Conservation (phyloP, 2,329 filamentous ascomycete species). For the Aspergillus pseudotamarii region DNA sequence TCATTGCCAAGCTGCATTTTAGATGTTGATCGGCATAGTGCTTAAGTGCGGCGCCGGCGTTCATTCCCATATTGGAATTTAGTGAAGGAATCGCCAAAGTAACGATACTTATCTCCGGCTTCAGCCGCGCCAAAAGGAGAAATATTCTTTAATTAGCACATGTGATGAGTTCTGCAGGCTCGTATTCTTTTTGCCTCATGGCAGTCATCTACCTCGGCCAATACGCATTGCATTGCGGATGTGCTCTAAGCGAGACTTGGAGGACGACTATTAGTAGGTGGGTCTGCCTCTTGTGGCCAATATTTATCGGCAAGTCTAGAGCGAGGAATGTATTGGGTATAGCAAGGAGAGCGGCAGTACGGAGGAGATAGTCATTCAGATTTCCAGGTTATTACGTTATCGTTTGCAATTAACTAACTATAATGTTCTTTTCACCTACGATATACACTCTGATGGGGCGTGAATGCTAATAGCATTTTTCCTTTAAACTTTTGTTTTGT, state of each 20-base stretch:
- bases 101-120: not conserved
- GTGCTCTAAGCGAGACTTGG: not conserved
- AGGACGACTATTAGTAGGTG: not conserved
- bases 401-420: no score
- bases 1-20: not conserved
- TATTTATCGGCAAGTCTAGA: not conserved
- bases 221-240: not conserved
- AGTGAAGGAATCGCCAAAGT: not conserved
- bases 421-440: no score
- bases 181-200: no score
- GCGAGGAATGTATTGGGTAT: not conserved
- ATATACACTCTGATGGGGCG: no score
- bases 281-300: not conserved
- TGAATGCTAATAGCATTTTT: no score
- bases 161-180: not conserved
- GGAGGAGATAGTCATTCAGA: no score
- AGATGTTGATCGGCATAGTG: not conserved
- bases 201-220: not conserved
- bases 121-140: not conserved
- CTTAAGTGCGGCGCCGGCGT: not conserved
- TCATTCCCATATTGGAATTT: not conserved
- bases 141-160: not conserved
- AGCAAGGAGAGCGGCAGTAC: no score
- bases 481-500: no score
- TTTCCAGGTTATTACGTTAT: no score